Evolutionary conservation across 164 flowering plant species (phyloP).

Genomic region (Cinnamomum micranthum): DNA sequence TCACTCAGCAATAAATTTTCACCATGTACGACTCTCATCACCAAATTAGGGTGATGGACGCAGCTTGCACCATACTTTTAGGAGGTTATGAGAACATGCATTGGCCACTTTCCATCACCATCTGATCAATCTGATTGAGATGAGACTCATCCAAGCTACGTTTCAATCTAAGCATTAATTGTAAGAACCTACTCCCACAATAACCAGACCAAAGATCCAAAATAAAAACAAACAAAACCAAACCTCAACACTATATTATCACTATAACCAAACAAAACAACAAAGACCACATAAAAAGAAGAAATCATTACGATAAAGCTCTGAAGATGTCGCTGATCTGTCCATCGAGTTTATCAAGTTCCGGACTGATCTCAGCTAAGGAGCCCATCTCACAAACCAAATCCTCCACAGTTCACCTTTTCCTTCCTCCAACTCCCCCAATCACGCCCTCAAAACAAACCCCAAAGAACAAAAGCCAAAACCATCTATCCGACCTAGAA

Average conservation of each 20-base stretch:
- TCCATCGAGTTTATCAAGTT: conserved; percentile 78
- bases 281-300: neutral
- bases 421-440: neutral
- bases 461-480: neutral
- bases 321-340: conserved; percentile 77
- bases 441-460: neutral
- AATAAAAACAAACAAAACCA: neutral
- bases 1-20: neutral
- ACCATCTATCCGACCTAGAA: neutral
- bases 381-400: conserved; percentile 37
- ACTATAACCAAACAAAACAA: neutral
- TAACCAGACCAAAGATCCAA: no score
- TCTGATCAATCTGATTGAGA: neutral
- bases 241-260: neutral
- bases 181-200: no score
- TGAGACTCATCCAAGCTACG: no score
- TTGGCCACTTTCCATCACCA: neutral
- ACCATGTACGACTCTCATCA: neutral
- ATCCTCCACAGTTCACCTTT: neutral
- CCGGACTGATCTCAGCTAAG: conserved; percentile 62
- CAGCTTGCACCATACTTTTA: neutral
- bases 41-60: neutral
- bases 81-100: neutral
- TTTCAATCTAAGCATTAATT: no score
- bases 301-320: conserved; percentile 70